A percentile compares a stretch with the other conserved stretches of the same genome.
phyloP scores from a whole-genome alignment of 1,284 basidiomycete genomes.

The Sanguinoderma infundibulare region DNA sequence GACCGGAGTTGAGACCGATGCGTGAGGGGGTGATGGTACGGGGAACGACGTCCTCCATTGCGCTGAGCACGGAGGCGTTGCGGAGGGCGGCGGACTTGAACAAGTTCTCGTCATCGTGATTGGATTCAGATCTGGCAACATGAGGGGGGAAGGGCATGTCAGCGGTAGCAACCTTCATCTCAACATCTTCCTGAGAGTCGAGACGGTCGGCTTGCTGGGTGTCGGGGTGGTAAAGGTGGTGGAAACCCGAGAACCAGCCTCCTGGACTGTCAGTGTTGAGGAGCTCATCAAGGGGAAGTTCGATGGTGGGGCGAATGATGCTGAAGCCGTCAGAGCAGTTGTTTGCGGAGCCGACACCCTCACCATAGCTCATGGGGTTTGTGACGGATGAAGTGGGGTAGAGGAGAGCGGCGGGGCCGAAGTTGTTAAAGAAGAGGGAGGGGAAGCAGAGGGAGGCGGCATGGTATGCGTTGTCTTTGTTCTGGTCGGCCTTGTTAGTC shows the following conservation, averaged over 20 bases:
- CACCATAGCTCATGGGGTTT: slow-evolving; percentile 73
- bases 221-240: slow-evolving; percentile 27
- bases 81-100: no score
- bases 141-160: no score
- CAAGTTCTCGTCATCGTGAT: no score
- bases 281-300: slow-evolving; percentile 78
- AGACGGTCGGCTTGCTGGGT: slow-evolving; percentile 18
- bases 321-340: slow-evolving; percentile 56
- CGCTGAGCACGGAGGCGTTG: no score
- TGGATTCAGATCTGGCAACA: no score
- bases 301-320: slow-evolving; percentile 74
- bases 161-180: no score
- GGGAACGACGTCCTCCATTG: no score
- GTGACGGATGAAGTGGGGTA: slow-evolving; percentile 65
- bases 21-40: no score
- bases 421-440: slow-evolving; percentile 70
- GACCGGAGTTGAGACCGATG: no score
- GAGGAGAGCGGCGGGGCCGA: slow-evolving; percentile 77
- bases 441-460: slow-evolving; percentile 78
- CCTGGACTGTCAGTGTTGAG: slow-evolving; percentile 49
- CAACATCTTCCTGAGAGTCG: no score
- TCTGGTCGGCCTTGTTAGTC: no score
- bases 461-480: no score
- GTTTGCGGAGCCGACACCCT: slow-evolving; percentile 54
- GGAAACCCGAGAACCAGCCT: slow-evolving; percentile 35